Base-by-base conservation (phyloP, 23 red algal genomes). In the Pyropia yezoensis region DNA sequence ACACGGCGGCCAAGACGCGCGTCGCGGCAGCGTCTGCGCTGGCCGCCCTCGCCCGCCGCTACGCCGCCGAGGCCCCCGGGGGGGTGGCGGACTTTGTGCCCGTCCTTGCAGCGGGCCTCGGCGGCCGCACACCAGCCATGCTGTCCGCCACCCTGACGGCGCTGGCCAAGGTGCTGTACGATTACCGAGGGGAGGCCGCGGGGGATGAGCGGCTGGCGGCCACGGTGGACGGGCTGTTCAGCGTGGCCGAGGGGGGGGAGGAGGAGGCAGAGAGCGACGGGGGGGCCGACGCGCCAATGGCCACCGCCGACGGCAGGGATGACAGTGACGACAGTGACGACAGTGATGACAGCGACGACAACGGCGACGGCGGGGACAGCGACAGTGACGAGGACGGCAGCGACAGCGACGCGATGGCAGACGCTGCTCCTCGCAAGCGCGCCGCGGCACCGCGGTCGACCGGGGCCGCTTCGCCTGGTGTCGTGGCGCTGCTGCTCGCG, bases 1-100 rank as follows among this genome's bases (percentile, higher is more conserved):
- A 94, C 60, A 60, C 52, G 60, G 82, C 89, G 1, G 76, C 78
- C 64, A 94, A 86, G 62, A 68, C 68, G 33, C 62, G 89, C n/a
- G 57, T 66, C 49, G 75, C 81, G 25, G 80, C 79, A 16, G 69
- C 70, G 49, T 64, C 66, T 23, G 77, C 87, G 19, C 62, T 94
- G 16, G 68, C 72, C 57, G 39, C 57, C n/a, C 54, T 79, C 34
- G 71, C 64, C n/a, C 30, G 71, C 47, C 45, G 33, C 50, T 94
- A 77, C 65, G 70, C 70, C 49, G 50, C 57, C 27, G 49, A 52
- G 23, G 63, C 52, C 24, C 33, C 45, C 1, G 71, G 75, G 18
- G 89, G 81, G 9, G 45, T 94, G 23, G 69, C 76, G 59, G 17
- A 64, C 18, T 80, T 94, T 34, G 67, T 86, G 15, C 45, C 72